Evolutionary conservation across 2,329 filamentous ascomycete genomes (phyloP).

Genomic region (Xylariaceae sp.): DNA sequence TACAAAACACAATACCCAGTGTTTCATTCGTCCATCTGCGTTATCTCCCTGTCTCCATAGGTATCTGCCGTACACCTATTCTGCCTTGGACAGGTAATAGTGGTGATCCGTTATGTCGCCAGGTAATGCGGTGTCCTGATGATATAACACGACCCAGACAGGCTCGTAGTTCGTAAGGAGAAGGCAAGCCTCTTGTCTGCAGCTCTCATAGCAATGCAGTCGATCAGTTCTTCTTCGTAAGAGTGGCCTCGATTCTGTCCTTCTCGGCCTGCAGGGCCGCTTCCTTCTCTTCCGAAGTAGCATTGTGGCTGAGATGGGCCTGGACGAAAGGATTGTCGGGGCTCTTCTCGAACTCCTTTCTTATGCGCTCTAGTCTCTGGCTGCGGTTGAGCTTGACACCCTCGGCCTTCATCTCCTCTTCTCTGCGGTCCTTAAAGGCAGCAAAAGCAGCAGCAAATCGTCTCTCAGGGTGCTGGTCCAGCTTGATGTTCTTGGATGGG

Average conservation of each 20-base stretch:
- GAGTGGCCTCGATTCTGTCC: conserved; percentile 60
- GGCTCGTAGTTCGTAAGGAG: neutral
- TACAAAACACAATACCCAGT: too few relatives aligned
- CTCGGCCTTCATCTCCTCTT: conserved; percentile 82
- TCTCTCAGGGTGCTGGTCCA: conserved; percentile 85
- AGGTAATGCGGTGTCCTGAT: too few relatives aligned
- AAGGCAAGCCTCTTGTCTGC: neutral
- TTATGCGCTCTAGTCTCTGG: conserved; percentile 77
- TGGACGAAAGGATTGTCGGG: conserved; percentile 93
- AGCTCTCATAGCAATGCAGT: neutral
- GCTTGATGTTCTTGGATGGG: conserved; percentile 53
- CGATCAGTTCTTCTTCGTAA: conserved; percentile 6
- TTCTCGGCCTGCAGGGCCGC: conserved; percentile 62
- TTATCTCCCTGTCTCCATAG: too few relatives aligned
- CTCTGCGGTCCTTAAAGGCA: conserved; percentile 72
- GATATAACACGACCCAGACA: neutral
- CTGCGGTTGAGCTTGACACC: conserved; percentile 69
- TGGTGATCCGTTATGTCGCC: neutral
- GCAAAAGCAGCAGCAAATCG: conserved; percentile 73
- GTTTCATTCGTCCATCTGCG: too few relatives aligned
- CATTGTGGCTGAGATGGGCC: conserved; percentile 70
- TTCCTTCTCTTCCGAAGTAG: conserved; percentile 69
- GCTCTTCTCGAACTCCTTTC: conserved; percentile 91
- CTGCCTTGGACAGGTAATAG: neutral
- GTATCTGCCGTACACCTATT: too few relatives aligned